phyloP scores from a whole-genome alignment of 345 rosid species.

The Eucalyptus sp. region DNA sequence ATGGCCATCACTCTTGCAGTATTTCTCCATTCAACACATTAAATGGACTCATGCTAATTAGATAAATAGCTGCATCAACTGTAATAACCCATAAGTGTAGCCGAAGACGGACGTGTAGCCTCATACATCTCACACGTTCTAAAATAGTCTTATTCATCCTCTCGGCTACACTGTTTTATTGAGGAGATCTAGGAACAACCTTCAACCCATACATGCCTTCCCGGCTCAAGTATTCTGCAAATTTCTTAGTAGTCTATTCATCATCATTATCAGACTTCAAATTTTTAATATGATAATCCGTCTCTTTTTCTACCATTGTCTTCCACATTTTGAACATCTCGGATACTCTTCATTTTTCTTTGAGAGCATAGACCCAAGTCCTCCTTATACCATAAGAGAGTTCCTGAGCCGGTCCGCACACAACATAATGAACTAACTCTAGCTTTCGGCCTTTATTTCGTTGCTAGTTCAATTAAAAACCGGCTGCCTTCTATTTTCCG shows the following conservation, averaged over 20 bases:
- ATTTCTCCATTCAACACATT: neutral
- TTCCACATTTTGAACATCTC: neutral
- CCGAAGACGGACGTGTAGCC: fast-evolving
- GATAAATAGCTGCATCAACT: fast-evolving
- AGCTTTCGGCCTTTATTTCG: neutral
- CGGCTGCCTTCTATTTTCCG: fast-evolving
- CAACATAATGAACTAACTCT: neutral
- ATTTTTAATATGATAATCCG: too few relatives aligned
- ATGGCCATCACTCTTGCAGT: neutral
- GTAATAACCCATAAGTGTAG: too few relatives aligned
- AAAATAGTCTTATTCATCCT: too few relatives aligned
- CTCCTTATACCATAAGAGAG: neutral
- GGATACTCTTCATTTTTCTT: neutral
- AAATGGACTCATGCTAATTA: neutral
- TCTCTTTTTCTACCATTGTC: neutral
- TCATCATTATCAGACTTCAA: neutral
- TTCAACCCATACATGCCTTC: neutral
- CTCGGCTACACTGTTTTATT: neutral
- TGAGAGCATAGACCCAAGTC: neutral
- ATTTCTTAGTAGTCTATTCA: neutral
- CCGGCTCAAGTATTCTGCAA: fast-evolving
- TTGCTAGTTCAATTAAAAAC: neutral
- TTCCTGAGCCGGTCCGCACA: fast-evolving
- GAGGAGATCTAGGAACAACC: neutral
- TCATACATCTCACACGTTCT: too few relatives aligned